These are phyloP conservation scores for Botrytis aclada DNA, from an alignment of 2,329 filamentous ascomycete species.

Conservation along the genomic window DNA sequence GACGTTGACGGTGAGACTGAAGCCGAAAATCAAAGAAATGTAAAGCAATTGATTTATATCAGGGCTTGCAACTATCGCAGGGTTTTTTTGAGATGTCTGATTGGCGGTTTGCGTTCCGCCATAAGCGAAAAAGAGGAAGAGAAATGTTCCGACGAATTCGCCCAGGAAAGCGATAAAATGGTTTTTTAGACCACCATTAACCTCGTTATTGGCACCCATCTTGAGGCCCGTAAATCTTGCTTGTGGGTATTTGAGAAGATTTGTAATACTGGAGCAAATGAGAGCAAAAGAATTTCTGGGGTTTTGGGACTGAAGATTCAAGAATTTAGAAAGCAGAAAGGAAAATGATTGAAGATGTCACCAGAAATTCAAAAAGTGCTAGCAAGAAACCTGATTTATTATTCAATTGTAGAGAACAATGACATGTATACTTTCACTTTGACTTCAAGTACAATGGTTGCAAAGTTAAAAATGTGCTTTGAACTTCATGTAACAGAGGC, in stretches of 20 bases:
- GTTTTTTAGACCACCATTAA: not conserved
- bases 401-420: not conserved
- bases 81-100: not conserved
- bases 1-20: constrained; percentile 48
- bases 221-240: not conserved
- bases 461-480: not conserved
- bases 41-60: constrained; percentile 33
- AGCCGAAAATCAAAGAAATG: constrained; percentile 36
- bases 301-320: not conserved
- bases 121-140: constrained; percentile 12
- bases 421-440: not conserved
- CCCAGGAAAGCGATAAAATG: not conserved
- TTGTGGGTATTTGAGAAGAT: not conserved
- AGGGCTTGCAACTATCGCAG: constrained; percentile 28
- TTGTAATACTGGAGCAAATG: not conserved
- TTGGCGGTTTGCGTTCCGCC: constrained; percentile 29
- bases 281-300: not conserved
- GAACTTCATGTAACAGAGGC: not conserved
- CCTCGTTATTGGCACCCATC: not conserved
- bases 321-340: not conserved
- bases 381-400: constrained; percentile 4
- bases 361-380: not conserved
- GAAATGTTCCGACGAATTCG: constrained; percentile 4
- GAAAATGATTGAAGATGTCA: not conserved
- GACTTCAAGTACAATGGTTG: not conserved